A percentile compares a stretch with the other conserved stretches of the same genome.
phyloP scores from a whole-genome alignment of 2,329 filamentous ascomycete genomes.

The Hawksworthiomyces lignivorus region DNA sequence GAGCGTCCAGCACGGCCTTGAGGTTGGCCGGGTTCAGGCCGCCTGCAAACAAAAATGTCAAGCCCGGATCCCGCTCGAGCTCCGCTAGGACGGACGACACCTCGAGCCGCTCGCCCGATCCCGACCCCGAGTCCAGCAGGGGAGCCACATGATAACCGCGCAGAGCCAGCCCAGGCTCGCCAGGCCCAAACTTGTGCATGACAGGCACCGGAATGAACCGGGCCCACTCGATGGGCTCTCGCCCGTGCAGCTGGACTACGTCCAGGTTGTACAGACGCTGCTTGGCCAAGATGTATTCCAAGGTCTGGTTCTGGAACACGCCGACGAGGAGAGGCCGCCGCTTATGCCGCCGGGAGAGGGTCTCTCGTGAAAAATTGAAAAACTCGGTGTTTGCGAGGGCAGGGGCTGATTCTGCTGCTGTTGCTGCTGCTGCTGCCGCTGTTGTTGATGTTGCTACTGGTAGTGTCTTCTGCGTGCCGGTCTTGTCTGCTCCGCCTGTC shows the following conservation, averaged over 20 bases:
- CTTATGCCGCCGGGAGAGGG: constrained; percentile 33
- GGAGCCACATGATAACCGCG: constrained; percentile 79
- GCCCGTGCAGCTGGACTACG: constrained; percentile 85
- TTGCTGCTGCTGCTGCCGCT: not conserved
- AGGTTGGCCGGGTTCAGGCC: constrained; percentile 79
- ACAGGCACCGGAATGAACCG: constrained; percentile 85
- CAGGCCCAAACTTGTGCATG: constrained; percentile 74
- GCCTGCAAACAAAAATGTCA: constrained; percentile 76
- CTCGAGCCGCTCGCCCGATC: constrained; percentile 74
- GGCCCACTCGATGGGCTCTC: constrained; percentile 90
- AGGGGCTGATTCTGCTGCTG: not conserved
- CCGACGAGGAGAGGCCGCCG: constrained; percentile 72
- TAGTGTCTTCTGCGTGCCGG: not conserved
- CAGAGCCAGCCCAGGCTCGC: constrained; percentile 60
- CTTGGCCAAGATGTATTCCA: constrained; percentile 73
- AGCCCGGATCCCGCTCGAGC: constrained; percentile 59
- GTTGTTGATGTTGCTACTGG: not conserved
- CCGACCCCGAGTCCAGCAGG: constrained; percentile 78
- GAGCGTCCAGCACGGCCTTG: constrained; percentile 50
- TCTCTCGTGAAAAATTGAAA: constrained; percentile 38
- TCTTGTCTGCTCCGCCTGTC: constrained; percentile 25
- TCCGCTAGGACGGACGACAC: constrained; percentile 58
- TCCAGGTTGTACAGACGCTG: constrained; percentile 73
- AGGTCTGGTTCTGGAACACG: constrained; percentile 86
- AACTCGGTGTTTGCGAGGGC: constrained; percentile 49